Percentiles rank a stretch among this genome's conserved stretches.
Evolutionary conservation across 108 stramenopile species (phyloP).

Genomic region (Skeletonema tropicum): DNA sequence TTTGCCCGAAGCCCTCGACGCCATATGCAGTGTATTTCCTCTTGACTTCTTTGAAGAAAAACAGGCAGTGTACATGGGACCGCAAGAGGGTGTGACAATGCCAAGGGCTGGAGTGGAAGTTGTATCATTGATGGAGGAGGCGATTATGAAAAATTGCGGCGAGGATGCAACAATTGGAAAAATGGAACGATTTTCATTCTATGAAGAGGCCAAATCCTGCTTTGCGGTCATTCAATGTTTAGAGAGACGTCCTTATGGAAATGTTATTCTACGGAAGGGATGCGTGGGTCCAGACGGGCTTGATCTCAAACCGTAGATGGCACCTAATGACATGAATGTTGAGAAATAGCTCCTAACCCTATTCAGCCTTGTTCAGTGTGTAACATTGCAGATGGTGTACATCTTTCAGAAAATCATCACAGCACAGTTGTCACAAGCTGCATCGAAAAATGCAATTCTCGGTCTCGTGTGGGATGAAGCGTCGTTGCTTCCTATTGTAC

Average conservation of each 20-base stretch:
- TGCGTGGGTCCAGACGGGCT: constrained; percentile 57
- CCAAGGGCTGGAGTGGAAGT: constrained; percentile 50
- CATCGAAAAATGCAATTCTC: no score
- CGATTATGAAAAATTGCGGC: constrained; percentile 33
- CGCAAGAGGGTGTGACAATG: constrained; percentile 44
- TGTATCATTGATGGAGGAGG: constrained; percentile 21
- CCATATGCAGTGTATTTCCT: constrained; percentile 56
- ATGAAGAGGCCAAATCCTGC: constrained; percentile 54
- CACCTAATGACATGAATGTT: background rate
- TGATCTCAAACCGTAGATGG: constrained; percentile 50
- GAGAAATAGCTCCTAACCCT: no score
- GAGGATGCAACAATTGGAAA: constrained; percentile 26
- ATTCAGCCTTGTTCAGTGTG: background rate
- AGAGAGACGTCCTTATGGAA: constrained; percentile 65
- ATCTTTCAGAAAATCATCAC: no score
- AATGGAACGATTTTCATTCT: constrained; percentile 53
- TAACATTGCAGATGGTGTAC: background rate
- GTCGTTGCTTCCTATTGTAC: no score
- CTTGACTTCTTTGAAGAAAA: constrained; percentile 56
- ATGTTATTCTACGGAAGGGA: constrained; percentile 53
- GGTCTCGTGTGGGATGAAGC: no score
- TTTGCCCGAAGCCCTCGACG: constrained; percentile 50
- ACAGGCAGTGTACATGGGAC: constrained; percentile 48
- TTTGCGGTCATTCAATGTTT: constrained; percentile 57
- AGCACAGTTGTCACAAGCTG: no score